These are phyloP conservation scores for Sporothrix protearum DNA, from an alignment of 2,329 filamentous ascomycete genomes.

Conservation along the genomic window DNA sequence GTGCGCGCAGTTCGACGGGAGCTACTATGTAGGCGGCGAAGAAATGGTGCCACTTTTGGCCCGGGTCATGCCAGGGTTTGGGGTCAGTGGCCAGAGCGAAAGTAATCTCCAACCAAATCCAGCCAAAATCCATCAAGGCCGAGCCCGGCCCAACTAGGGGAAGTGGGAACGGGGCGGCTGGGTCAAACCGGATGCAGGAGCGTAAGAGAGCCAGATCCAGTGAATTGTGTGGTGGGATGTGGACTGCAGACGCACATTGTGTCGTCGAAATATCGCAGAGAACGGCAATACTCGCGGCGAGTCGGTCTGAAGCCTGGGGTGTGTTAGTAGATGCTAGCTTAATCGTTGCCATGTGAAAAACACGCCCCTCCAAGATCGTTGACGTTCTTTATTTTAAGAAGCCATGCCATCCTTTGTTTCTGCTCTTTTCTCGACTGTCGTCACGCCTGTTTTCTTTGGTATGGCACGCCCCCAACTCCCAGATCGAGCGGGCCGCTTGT, in stretches of 20 bases:
- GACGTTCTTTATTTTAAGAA: not conserved
- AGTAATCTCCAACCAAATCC: not conserved
- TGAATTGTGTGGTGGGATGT: not conserved
- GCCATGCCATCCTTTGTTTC: not conserved
- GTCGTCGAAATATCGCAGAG: not conserved
- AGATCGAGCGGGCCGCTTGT: not conserved
- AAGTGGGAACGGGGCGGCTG: not conserved
- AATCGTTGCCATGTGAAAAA: not conserved
- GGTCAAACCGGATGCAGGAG: constrained; percentile 15
- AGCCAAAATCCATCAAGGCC: not conserved
- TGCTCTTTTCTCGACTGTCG: not conserved
- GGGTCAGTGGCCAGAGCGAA: constrained; percentile 26
- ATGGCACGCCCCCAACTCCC: not conserved
- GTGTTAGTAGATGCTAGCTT: not conserved
- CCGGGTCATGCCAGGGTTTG: constrained; percentile 27
- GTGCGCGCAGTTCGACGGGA: constrained; percentile 17
- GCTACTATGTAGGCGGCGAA: constrained; percentile 20
- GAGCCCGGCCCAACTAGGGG: not conserved
- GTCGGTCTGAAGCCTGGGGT: not conserved
- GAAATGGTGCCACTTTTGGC: constrained; percentile 29
- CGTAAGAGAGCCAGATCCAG: not conserved
- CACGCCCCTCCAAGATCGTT: not conserved
- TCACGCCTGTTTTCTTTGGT: not conserved
- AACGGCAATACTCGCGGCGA: not conserved
- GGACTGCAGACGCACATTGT: not conserved